Evolutionary conservation across 768 basidiomycete species (phyloP), one percentile per base, ranked within the genome.

Genomic region (Phaffia tasmanica): DNA sequence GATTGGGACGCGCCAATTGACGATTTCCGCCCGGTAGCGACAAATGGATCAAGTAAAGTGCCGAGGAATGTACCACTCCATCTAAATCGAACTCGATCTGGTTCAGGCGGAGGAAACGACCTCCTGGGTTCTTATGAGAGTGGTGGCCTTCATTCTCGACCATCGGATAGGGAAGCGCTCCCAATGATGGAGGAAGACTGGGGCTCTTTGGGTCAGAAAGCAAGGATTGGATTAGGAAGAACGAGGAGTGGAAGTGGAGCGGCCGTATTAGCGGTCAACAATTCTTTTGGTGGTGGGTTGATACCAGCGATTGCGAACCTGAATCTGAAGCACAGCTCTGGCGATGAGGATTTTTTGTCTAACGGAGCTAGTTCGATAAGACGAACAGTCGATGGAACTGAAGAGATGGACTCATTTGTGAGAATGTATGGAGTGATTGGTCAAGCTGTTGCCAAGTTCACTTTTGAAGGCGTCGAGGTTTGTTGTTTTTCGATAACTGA

Each of bases 171-270:
- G 6, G 47, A 25, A 1, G 57, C 29, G 3, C 27, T 51, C 1
- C 49, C 62, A 27, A 15, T 32, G 18, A 60, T 55, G 14, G 61
- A 62, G 29, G 66, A 67, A 32, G 66, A 67, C 48, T 67, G 60
- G 60, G 48, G 53, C 9, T 42, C 55, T 1, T 50, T 67, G 6
- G 66, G 66, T 25, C 9, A 53, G 11, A 55, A 56, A n/a, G 61
- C 66, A 1, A 35, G 66, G 21, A 55, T 30, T 21, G 66, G 66
- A 5, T 48, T 67, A 4, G 55, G 27, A 2, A 30, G 66, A 32
- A 67, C 66, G 4, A 35, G 60, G n/a, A 57, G 54, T 27, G 66
- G 66, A 16, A 62, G 53, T 32, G 61, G 11, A 11, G 35, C 35
- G 11, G 35, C 35, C 11, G 35, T 42, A 11, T 11, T 42, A 11